Conservation (phyloP, 208 protist genomes). For the Trypanosoma vivax region DNA sequence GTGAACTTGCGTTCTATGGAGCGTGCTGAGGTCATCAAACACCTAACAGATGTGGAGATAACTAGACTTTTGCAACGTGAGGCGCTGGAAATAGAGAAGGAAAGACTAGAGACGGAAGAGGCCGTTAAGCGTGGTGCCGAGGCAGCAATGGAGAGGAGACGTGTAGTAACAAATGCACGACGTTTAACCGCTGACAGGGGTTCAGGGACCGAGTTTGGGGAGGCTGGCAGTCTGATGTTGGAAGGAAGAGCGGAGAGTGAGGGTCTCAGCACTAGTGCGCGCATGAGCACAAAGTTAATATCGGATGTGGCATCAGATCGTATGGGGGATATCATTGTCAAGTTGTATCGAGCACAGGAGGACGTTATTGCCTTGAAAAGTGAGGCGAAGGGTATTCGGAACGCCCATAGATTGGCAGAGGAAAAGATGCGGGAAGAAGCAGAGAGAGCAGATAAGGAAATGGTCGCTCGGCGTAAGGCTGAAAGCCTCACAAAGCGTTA, state of each 20-base stretch:
- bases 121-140: constrained; percentile 22
- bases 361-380: not conserved
- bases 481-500: constrained; percentile 17
- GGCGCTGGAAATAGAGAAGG: constrained; percentile 33
- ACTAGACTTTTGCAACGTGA: constrained; percentile 57
- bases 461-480: constrained; percentile 5
- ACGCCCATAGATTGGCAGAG: constrained; percentile 9
- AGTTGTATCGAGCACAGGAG: constrained; percentile 7
- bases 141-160: constrained; percentile 14
- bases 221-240: too few relatives aligned
- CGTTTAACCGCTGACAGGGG: too few relatives aligned
- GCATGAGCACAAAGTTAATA: too few relatives aligned
- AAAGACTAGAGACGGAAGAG: constrained; percentile 31
- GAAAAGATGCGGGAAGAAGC: constrained; percentile 27
- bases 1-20: constrained; percentile 54
- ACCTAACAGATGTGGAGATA: constrained; percentile 69
- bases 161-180: too few relatives aligned
- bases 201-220: too few relatives aligned
- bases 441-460: constrained; percentile 22
- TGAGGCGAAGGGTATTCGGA: not conserved
- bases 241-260: too few relatives aligned
- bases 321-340: constrained; percentile 4
- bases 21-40: constrained; percentile 64
- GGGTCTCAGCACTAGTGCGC: too few relatives aligned
- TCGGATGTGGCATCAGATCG: too few relatives aligned